A percentile compares a stretch with the other conserved stretches of the same genome.
Evolutionary conservation across 2,329 filamentous ascomycete genomes (phyloP).

Genomic region (Pseudocercospora macadamiae): DNA sequence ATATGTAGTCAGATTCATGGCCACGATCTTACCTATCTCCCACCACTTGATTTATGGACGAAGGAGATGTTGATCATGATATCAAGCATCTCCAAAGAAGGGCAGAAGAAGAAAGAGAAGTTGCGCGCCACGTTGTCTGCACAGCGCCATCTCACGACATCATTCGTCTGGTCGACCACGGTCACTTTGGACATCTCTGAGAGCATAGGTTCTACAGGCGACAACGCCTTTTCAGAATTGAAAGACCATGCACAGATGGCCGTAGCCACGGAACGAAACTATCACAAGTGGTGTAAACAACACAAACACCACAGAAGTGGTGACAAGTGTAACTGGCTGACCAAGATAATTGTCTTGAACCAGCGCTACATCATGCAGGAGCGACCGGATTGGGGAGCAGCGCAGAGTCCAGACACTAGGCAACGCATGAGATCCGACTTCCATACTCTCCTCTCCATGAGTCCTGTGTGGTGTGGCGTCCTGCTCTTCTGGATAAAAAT

Average conservation of each 20-base stretch:
- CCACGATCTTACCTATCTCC: background rate
- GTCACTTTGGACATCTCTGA: background rate
- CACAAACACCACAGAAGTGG: no score
- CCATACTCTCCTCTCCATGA: no score
- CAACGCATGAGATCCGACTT: no score
- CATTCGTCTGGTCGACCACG: conserved; percentile 3
- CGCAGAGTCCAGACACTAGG: no score
- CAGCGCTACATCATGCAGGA: background rate
- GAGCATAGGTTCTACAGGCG: background rate
- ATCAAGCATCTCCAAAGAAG: background rate
- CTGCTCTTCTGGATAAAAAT: conserved; percentile 1
- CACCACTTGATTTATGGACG: conserved; percentile 3
- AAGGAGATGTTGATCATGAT: background rate
- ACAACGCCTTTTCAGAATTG: background rate
- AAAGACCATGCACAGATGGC: background rate
- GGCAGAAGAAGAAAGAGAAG: no score
- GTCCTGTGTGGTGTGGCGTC: conserved; percentile 1
- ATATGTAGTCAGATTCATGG: background rate
- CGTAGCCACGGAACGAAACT: no score
- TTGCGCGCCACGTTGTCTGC: no score
- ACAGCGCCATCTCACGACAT: background rate
- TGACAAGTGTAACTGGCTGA: background rate
- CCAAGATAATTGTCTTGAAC: background rate
- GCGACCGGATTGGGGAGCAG: no score
- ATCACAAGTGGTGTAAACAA: no score